Evolutionary conservation across 1,284 basidiomycete genomes (phyloP), one percentile per base, ranked within the genome.

Genomic region (Marasmius oreades): DNA sequence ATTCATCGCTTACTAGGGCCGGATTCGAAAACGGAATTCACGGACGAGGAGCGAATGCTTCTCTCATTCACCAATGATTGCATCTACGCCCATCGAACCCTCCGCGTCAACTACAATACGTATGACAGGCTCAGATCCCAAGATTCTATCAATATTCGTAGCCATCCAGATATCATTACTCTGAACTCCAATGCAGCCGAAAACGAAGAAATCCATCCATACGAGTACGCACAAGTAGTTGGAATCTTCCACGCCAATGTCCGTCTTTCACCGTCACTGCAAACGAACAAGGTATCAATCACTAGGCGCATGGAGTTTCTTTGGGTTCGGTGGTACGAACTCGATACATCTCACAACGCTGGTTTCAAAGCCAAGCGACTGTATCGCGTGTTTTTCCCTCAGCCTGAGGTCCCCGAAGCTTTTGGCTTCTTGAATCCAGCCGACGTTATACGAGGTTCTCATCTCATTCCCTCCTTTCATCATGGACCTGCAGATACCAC

Each of bases 391-490:
- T 56, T 55, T 0, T 73, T 69, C 47, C 50, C 64, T 5, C 44
- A 60, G 0, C 44, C 48, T 11, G 42, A 31, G 2, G 56, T 66
- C 5, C 52, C 51, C 0, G 51, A 51, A 22, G 64, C 67, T 1
- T 73, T 72, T 47, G 64, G 69, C 0, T 74, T 74, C 37, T 47
- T 73, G 0, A 62, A 72, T 55, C 71, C 72, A 0, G 43, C 50
- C 0, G 5, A 63, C 4, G 58, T 73, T 28, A 56, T 72, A 0
- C 63, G 63, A 5, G 69, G 51, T 2, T 57, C 47, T 0, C 68
- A 70, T 46, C 43, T 66, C 22, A 63, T 66, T 5, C 66, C 64
- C 1, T 4, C 57, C 18, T 69, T 65, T 48, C 12, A 5, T 4
- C 37, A 28, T 22, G 56, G 53, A 7, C 28, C 5, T 1, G 55